A percentile compares a stretch with the other conserved stretches of the same genome.
Evolutionary conservation across 192 early-diverging fungal species (phyloP).

Genomic region (Jimgerdemannia flammicorona): DNA sequence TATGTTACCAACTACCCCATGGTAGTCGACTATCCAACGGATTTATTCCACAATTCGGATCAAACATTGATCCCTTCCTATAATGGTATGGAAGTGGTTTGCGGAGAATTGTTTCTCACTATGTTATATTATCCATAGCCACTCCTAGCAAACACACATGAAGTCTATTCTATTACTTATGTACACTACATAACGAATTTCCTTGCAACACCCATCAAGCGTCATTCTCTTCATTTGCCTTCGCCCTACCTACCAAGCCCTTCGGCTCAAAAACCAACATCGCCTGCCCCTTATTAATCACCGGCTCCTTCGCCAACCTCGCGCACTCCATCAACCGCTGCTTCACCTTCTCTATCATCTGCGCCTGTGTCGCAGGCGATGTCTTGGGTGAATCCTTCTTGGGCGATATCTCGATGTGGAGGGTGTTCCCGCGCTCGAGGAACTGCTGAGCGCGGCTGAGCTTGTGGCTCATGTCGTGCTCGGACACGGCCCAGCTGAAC

Average conservation of each 20-base stretch:
- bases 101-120: too few relatives aligned
- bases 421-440: conserved; percentile 47
- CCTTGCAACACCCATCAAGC: background rate
- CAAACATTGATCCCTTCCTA: too few relatives aligned
- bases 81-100: too few relatives aligned
- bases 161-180: too few relatives aligned
- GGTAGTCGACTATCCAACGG: too few relatives aligned
- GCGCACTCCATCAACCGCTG: conserved; percentile 17
- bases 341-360: conserved; percentile 31
- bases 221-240: background rate
- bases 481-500: conserved; percentile 48
- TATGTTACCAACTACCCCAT: too few relatives aligned
- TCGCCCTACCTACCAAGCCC: background rate
- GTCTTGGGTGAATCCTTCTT: conserved; percentile 36
- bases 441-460: conserved; percentile 38
- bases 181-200: too few relatives aligned
- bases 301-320: background rate
- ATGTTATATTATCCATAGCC: too few relatives aligned
- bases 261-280: background rate
- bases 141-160: too few relatives aligned
- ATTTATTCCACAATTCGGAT: too few relatives aligned
- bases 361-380: conserved; percentile 27
- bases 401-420: conserved; percentile 43
- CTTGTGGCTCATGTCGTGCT: conserved; percentile 49
- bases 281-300: background rate